Base-by-base conservation (phyloP, 2,329 filamentous ascomycete species). In the Aureobasidium sp. region DNA sequence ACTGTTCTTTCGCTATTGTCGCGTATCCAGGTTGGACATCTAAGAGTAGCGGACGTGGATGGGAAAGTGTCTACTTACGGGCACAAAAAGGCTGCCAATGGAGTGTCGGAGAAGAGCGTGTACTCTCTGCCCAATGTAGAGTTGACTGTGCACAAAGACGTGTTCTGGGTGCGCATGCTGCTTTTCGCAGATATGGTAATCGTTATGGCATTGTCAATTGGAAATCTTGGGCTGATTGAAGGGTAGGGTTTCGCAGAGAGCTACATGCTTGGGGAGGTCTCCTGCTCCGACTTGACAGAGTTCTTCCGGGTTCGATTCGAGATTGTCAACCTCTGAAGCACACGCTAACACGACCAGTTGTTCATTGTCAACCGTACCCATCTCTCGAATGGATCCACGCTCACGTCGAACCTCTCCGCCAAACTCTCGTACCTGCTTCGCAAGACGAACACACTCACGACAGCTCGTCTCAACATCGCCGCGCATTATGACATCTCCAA, bases 401-500 rank as follows among this genome's bases (percentile, higher is more conserved):
- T 83, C 64, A 80, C 84, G 48, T 87, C 86, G 3, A 79, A 80
- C 52, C 69, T 89, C 33, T 82, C 82, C 1, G 78, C 79, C 6
- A 80, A 82, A 3, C 71, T 88, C 44, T 81, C 83, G 3, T 82
- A 80, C 52, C 70, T 89, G 39, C 66, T 78, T 15, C 71, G 77
- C 52, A 71, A 74, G 48, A 78, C 74, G 48, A 79, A 79, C 68
- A 79, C 77, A 24, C 74, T 79, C 17, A 73, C 75, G 60, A 79
- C 78, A 62, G 82, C 85, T 12, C 78, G 84, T 12, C 76, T 88
- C 47, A 89, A 91, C 69, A 85, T 88, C 58, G 82, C 82, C 2
- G 86, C 86, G 5, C 88, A 91, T 66, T 91, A 91, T 70, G 87
- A 91, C 68, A 88, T 90, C 64, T 86, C 83, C 66, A 90, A 90